Evolutionary conservation across 352 stramenopile species (phyloP).

Genomic region (Pythium guiyangense): DNA sequence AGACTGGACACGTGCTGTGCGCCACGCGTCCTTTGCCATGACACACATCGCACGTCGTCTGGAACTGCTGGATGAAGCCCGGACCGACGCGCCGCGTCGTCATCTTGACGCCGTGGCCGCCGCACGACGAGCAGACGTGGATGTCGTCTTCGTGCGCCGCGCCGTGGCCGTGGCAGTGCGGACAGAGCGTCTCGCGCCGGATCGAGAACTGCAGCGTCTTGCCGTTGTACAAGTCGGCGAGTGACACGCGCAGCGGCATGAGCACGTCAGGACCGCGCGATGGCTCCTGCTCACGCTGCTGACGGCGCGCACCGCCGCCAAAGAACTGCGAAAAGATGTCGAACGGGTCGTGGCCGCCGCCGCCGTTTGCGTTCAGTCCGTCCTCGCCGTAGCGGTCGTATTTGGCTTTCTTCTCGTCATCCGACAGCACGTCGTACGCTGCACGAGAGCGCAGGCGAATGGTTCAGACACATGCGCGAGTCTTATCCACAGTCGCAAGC

Average conservation of each 20-base stretch:
- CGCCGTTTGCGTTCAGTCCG: constrained; percentile 53
- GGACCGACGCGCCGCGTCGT: constrained; percentile 61
- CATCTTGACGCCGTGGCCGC: constrained; percentile 92
- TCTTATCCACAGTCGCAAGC: background rate
- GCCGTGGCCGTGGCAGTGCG: constrained; percentile 90
- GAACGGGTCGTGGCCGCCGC: constrained; percentile 61
- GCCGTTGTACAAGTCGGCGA: constrained; percentile 97
- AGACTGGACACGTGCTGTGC: constrained; percentile 90
- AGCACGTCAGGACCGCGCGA: constrained; percentile 62
- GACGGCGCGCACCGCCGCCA: constrained; percentile 31
- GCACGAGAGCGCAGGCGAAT: constrained; percentile 12
- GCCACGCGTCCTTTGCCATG: constrained; percentile 91
- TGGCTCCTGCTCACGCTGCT: constrained; percentile 43
- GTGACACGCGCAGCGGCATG: constrained; percentile 91
- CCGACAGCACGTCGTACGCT: constrained; percentile 90
- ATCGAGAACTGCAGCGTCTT: constrained; percentile 94
- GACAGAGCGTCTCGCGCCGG: constrained; percentile 90
- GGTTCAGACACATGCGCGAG: constrained; percentile 2
- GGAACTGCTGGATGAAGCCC: constrained; percentile 89
- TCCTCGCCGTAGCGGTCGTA: constrained; percentile 92
- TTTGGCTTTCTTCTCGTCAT: constrained; percentile 84
- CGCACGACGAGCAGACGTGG: constrained; percentile 91
- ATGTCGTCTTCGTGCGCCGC: constrained; percentile 88
- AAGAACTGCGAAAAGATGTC: constrained; percentile 84
- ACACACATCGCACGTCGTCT: constrained; percentile 86